phyloP scores from a whole-genome alignment of 352 stramenopile genomes.

The Phytopythium aichiense region DNA sequence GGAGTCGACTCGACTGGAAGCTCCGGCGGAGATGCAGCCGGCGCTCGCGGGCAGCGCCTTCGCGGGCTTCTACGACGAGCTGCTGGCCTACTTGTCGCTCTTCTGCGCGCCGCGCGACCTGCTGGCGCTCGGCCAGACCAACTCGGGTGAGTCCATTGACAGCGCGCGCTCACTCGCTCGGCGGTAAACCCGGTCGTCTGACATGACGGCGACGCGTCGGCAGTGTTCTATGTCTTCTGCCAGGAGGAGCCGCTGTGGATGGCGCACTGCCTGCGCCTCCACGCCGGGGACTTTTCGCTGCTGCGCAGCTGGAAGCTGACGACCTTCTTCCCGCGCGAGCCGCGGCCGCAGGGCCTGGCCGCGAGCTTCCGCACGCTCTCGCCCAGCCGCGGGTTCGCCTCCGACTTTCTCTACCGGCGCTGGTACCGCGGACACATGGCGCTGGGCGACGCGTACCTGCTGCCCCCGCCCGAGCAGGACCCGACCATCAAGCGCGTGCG shows the following conservation, averaged over 20 bases:
- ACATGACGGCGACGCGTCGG: neutral
- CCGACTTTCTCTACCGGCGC: slow-evolving; percentile 84
- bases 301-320: slow-evolving; percentile 69
- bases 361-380: slow-evolving; percentile 10
- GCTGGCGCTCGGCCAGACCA: slow-evolving; percentile 55
- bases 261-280: slow-evolving; percentile 65
- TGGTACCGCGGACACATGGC: slow-evolving; percentile 81
- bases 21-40: slow-evolving; percentile 24
- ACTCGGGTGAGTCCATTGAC: slow-evolving; percentile 39
- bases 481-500: slow-evolving; percentile 40
- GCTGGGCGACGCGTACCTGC: slow-evolving; percentile 44
- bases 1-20: no score
- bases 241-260: slow-evolving; percentile 84
- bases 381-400: slow-evolving; percentile 44
- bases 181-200: neutral
- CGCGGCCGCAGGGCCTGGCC: slow-evolving; percentile 20
- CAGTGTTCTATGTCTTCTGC: slow-evolving; percentile 66
- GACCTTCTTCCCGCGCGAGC: slow-evolving; percentile 67
- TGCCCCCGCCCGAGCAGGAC: slow-evolving; percentile 37
- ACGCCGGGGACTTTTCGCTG: slow-evolving; percentile 67
- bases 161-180: neutral
- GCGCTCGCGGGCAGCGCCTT: slow-evolving; percentile 57
- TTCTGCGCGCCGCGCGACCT: slow-evolving; percentile 65
- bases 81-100: slow-evolving; percentile 74
- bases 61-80: slow-evolving; percentile 63